Evolutionary conservation across 2,329 filamentous ascomycete species (phyloP).

Genomic region (Phoma sp.): DNA sequence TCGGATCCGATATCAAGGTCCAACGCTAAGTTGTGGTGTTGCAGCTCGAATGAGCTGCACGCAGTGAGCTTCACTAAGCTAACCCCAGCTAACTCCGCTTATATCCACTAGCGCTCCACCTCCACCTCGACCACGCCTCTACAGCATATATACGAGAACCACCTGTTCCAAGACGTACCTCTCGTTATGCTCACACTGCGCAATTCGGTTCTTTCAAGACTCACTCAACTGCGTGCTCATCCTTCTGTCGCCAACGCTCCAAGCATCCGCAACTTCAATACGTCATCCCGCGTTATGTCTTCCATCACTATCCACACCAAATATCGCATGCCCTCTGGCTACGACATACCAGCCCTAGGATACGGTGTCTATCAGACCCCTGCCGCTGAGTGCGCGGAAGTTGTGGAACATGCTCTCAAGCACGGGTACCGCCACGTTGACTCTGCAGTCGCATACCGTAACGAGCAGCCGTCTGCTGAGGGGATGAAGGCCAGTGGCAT

Average conservation of each 20-base stretch:
- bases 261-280: constrained; percentile 22
- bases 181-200: constrained; percentile 7
- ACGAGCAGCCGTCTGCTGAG: constrained; percentile 70
- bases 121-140: background rate
- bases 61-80: background rate
- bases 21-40: background rate
- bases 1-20: no score
- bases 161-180: background rate
- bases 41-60: background rate
- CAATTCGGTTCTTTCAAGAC: constrained; percentile 17
- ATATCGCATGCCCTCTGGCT: constrained; percentile 63
- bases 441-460: constrained; percentile 69
- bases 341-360: constrained; percentile 66
- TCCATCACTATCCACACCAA: constrained; percentile 55
- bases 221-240: constrained; percentile 21
- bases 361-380: constrained; percentile 62
- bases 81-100: constrained; percentile 3
- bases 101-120: constrained; percentile 1
- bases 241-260: constrained; percentile 3
- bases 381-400: constrained; percentile 62
- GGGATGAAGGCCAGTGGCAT: constrained; percentile 66
- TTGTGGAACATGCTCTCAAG: constrained; percentile 65
- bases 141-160: constrained; percentile 4
- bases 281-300: constrained; percentile 48
- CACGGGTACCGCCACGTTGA: constrained; percentile 70